Percentiles rank a stretch among this genome's conserved stretches.
Conservation (phyloP, 495 filamentous ascomycete genomes). For the Trichoderma erinaceum region DNA sequence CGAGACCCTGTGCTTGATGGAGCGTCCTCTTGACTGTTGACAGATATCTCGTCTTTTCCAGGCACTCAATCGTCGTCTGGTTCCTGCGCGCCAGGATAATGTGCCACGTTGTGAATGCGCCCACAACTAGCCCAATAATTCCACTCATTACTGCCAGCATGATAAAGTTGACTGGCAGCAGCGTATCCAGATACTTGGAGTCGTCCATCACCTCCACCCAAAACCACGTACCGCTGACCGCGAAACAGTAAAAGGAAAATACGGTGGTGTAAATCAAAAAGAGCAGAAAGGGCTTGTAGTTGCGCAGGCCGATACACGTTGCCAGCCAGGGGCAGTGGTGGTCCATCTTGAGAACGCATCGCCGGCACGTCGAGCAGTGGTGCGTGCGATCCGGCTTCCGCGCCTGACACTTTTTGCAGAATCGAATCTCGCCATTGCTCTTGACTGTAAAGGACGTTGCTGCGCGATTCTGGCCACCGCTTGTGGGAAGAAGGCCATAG, state of each 20-base stretch:
- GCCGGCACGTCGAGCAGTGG: conserved; percentile 88
- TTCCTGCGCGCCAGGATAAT: conserved; percentile 69
- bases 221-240: conserved; percentile 65
- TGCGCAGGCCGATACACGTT: conserved; percentile 86
- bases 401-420: conserved; percentile 94
- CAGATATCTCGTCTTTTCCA: conserved; percentile 92
- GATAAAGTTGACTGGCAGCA: conserved; percentile 87
- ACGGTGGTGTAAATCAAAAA: conserved; percentile 88
- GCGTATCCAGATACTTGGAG: conserved; percentile 51
- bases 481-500: conserved; percentile 47
- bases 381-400: conserved; percentile 93
- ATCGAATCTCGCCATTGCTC: conserved; percentile 75
- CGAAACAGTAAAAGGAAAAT: conserved; percentile 79
- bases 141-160: conserved; percentile 78
- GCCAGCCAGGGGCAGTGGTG: conserved; percentile 98
- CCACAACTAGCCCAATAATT: conserved; percentile 83
- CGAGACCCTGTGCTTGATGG: conserved; percentile 51
- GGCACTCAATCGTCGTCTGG: conserved; percentile 87
- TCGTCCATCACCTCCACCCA: conserved; percentile 71
- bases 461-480: conserved; percentile 32
- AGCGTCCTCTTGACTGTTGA: conserved; percentile 66
- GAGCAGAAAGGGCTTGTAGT: conserved; percentile 92
- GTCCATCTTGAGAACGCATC: conserved; percentile 98
- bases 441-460: conserved; percentile 83
- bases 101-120: conserved; percentile 91